Conservation (phyloP, 345 rosid genomes). For the Bruguiera gymnorhiza region DNA sequence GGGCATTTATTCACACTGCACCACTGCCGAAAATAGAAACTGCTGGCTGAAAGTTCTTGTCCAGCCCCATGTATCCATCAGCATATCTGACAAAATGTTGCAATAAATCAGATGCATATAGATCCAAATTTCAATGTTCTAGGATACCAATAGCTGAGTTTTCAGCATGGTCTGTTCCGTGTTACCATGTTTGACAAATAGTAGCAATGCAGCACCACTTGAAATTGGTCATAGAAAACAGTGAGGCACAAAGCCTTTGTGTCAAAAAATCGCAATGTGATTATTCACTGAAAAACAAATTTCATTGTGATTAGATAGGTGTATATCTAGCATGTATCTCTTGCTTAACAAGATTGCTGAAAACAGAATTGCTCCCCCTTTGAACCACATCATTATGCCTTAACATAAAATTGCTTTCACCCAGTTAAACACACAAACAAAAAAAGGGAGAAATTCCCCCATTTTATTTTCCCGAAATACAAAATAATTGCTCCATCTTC, state of each 20-base stretch:
- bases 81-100: background rate
- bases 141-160: background rate
- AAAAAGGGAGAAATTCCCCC: too few species aligned
- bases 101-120: background rate
- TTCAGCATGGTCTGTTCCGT: background rate
- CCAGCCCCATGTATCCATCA: background rate
- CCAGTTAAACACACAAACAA: too few species aligned
- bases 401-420: background rate
- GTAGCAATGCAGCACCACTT: background rate
- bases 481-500: background rate
- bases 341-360: too few species aligned
- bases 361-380: background rate
- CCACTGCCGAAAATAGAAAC: background rate
- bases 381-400: background rate
- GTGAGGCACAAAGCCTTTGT: background rate
- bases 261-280: too few species aligned
- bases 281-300: too few species aligned
- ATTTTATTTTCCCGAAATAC: background rate
- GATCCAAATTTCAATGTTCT: background rate
- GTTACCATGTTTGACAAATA: slow-evolving; percentile 1
- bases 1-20: background rate
- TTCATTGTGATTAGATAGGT: too few species aligned
- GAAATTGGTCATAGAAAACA: background rate
- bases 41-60: background rate
- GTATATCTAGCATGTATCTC: too few species aligned